A percentile compares a stretch with the other conserved stretches of the same genome.
These are phyloP conservation scores for Cytidiella melzeri DNA, from an alignment of 768 basidiomycete species.

Conservation along the genomic window DNA sequence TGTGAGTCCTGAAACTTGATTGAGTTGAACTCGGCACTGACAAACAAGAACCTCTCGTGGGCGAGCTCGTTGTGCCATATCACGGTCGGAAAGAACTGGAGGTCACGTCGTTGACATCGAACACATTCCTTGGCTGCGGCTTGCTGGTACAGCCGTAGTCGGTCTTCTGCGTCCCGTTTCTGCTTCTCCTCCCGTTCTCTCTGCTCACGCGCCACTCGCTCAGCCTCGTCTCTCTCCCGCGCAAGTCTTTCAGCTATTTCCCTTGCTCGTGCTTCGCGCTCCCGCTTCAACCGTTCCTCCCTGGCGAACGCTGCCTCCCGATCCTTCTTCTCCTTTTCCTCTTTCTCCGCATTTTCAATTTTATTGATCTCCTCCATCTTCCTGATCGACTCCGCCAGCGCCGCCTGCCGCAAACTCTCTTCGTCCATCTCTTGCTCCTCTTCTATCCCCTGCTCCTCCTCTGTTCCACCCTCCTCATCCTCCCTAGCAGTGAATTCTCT, in stretches of 20 bases:
- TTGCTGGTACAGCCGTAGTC: not conserved
- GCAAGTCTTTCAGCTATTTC: not conserved
- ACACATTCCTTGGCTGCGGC: not conserved
- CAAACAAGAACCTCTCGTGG: not conserved
- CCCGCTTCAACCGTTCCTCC: too few species aligned
- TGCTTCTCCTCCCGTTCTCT: not conserved
- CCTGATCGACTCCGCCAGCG: constrained; percentile 2
- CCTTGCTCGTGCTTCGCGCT: not conserved
- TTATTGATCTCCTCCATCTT: constrained; percentile 1
- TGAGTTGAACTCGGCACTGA: constrained; percentile 45
- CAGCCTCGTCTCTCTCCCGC: not conserved
- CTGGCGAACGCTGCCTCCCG: not conserved
- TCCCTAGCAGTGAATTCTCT: not conserved
- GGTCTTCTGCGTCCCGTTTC: not conserved
- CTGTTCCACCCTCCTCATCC: not conserved
- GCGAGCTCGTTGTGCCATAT: not conserved
- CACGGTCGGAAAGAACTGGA: not conserved
- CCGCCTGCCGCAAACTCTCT: not conserved
- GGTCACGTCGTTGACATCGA: constrained; percentile 1
- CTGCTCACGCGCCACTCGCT: not conserved
- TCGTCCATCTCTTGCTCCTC: not conserved
- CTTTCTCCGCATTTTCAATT: constrained; percentile 1
- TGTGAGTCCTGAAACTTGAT: constrained; percentile 46
- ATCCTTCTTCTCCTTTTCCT: not conserved
- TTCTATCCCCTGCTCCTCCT: not conserved